Evolutionary conservation across 495 filamentous ascomycete genomes (phyloP), one percentile per base, ranked within the genome.

Genomic region (Opeltia flavorubescens): DNA sequence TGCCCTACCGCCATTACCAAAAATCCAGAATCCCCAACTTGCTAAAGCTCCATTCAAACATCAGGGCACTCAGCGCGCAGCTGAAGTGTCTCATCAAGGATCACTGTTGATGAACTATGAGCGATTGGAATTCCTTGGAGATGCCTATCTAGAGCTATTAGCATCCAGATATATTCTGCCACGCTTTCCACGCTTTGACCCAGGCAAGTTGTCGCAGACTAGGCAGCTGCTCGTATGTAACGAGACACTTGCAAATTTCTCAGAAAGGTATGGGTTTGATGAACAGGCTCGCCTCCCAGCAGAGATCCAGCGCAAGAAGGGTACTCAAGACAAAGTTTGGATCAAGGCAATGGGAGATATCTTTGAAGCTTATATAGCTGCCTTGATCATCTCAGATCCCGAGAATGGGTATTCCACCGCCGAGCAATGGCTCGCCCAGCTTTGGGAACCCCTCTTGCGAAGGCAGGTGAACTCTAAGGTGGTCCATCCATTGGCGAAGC

Each of bases 291-390:
- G 64, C 20, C 66, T 80, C 13, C 74, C 74, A n/a, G 45, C 52
- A 33, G 61, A 68, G 47, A 67, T 69, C 31, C 24, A 51, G 23
- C 26, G 3, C 33, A 47, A 28, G 44, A 58, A 63, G 49, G 61
- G 63, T 31, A 54, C 53, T 2, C 55, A 66, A 43, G 53, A 62
- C 7, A 70, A 76, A 39, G 71, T 71, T 49, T 69, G 71, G 50
- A 64, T 53, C 23, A 95, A 95, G 59, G 75, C 80, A 15, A 64
- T 78, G 40, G 88, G 78, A 7, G 88, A 95, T 60, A 72, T 95
- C 7, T 89, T 95, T 56, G 88, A 95, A 61, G 81, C 88, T 1
- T 94, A 89, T 59, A 74, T 88, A 8, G 88, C 84, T 17, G 87
- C 83, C 11, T 59, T 85, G 21, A 71, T 93, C 36, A 61, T 86